phyloP scores from a whole-genome alignment of 1,139 yeast genomes.

The Geotrichum reessii region DNA sequence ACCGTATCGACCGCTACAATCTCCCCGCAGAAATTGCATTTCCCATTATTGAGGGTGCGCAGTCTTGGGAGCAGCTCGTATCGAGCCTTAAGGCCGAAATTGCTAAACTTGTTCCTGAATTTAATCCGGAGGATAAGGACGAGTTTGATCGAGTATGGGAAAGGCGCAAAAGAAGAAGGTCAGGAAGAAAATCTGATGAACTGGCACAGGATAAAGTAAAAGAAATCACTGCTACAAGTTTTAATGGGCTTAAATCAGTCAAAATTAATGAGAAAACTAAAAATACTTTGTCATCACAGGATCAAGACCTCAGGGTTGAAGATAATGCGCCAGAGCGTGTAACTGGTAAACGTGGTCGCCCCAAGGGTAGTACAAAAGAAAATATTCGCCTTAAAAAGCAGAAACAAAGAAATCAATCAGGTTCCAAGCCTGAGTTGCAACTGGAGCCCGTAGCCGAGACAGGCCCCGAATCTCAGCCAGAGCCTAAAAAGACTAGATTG shows the following conservation, averaged over 20 bases:
- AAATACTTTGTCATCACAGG: neutral
- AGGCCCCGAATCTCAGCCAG: too few relatives aligned
- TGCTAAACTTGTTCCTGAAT: neutral
- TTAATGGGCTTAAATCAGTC: neutral
- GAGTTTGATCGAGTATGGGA: neutral
- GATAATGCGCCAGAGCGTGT: neutral
- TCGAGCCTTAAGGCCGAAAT: neutral
- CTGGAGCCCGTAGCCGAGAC: too few relatives aligned
- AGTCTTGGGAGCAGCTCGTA: neutral
- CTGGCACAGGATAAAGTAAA: neutral
- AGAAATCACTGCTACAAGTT: neutral
- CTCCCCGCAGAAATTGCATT: neutral
- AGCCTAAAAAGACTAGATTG: neutral
- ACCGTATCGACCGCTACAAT: neutral
- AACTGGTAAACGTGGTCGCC: neutral
- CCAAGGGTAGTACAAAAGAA: neutral
- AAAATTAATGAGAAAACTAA: too few relatives aligned
- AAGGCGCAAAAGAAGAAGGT: neutral
- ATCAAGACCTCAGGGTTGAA: neutral
- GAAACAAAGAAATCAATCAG: too few relatives aligned
- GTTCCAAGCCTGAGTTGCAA: too few relatives aligned
- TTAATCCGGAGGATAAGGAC: neutral
- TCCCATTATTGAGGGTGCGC: neutral
- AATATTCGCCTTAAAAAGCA: neutral
- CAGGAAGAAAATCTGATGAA: neutral